Base-by-base conservation (phyloP, 192 early-diverging fungal genomes). In the Backusella mclennaniae region DNA sequence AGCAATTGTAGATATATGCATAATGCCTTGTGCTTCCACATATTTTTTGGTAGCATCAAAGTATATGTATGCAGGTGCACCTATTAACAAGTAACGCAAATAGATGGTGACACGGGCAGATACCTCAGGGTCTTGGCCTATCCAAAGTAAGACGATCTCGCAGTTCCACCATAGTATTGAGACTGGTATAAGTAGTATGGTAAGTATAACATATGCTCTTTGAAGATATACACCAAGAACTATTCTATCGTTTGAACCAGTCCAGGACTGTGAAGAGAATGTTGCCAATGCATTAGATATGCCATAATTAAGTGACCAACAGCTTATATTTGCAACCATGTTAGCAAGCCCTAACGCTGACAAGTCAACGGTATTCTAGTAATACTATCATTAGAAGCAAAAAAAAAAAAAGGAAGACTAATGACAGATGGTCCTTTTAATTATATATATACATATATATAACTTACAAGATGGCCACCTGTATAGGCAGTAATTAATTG, bases 21-120 rank as follows among this genome's bases (percentile, higher is more conserved):
- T 96, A 79, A 92, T 92, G 59, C 92, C 96, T 86, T 98, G 97
- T 1, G 92, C 90, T 76, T 97, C 93, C 23, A 97, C 84, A 76
- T 87, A 97, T 72, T 94, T 88, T 77, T 95, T 94, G 63, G 96
- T 77, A 80, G 92, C 93, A 73, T 97, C 96, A 86, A 93, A 92
- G 29, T 87, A 84, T 77, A 97, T 80, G 81, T 86, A 90, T 1
- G 95, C 91, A 36, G 92, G 88, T 26, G 91, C 87, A 1, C 95
- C 94, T 1, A 92, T 83, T 46, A 96, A 79, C 53, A 92, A 84
- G 29, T 86, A 89, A 2, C 87, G 80, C 21, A 94, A 76, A 78
- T 90, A 99, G 49, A 83, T 56, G 8, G 74, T 83, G 36, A 93
- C 87, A 17, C 96, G 82, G 6, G 80, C 6, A 0, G 96, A 87